Base-by-base conservation (phyloP, 2,329 filamentous ascomycete species). In the Ophiocordyceps camponoti-floridani region DNA sequence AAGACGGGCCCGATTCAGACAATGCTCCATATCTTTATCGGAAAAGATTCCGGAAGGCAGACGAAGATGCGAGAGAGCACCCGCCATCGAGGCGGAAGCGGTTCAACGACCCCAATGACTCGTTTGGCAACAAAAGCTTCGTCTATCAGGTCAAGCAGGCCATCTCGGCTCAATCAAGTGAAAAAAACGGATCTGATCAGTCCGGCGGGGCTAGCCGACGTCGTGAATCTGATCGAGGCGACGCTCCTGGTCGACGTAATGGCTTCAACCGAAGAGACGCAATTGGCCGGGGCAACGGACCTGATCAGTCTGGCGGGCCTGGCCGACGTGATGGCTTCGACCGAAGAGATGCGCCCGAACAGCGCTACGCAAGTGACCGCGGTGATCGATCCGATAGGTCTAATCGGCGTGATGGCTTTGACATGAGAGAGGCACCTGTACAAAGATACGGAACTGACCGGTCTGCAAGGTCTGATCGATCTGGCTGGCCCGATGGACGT, bases 101-200 rank as follows among this genome's bases (percentile, higher is more conserved):
- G 18, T 38, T 38, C 51, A 68, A 54, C 52, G 41, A 52, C 51
- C 47, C 55, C 56, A 27, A 51, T 8, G 27, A 28, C n/a, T 14
- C n/a, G 10, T 18, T 28, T 18, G 26, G 41, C 41, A 31, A 18
- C 4, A 31, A 11, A 30, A 41, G 40, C 40, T 41, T 26, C 19
- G 40, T 41, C 19, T 30, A 14, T 28, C 27, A 26, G 8, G 10
- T 28, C 16, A 41, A 43, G 35, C 35, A 38, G 7, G 16, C n/a
- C 13, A n/a, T 16, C 8, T 38, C 7, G 6, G 4, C 35, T 16
- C 13, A 16, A 38, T 18, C 16, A 11, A n/a, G 18, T n/a, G n/a
- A 18, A 18, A 1, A 2, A 18, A n/a, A 18, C n/a, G n/a, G n/a
- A 16, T n/a, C 16, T 18, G 7, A 38, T 16, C n/a, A n/a, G 35